Evolutionary conservation across 1,284 basidiomycete species (phyloP).

Genomic region (Inonotus hispidus): DNA sequence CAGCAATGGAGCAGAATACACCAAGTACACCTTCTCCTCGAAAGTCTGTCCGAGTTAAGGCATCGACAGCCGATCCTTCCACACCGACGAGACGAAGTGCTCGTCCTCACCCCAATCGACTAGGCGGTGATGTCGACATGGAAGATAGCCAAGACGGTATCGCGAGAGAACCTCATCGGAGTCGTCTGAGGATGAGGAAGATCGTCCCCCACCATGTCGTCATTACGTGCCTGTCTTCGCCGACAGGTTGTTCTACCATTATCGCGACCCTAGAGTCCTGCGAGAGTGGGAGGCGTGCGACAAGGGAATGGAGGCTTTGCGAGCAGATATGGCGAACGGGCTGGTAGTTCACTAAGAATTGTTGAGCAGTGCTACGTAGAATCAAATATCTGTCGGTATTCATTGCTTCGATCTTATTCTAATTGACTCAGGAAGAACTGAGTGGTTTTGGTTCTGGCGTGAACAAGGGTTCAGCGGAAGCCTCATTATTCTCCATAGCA

Average conservation of each 20-base stretch:
- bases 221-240: conserved; percentile 10
- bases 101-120: background rate
- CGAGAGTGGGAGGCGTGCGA: conserved; percentile 14
- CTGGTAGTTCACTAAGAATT: background rate
- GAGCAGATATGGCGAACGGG: background rate
- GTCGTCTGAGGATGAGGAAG: conserved; percentile 10
- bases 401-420: no score
- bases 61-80: background rate
- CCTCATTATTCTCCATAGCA: no score
- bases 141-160: background rate
- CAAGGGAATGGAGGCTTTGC: conserved; percentile 2
- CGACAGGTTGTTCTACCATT: conserved; percentile 14
- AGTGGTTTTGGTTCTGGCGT: no score
- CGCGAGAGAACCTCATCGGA: background rate
- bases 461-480: no score
- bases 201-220: conserved; percentile 10
- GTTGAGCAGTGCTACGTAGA: background rate
- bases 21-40: conserved; percentile 3
- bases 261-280: conserved; percentile 15
- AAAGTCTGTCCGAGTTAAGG: background rate
- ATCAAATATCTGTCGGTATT: no score
- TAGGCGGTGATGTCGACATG: background rate
- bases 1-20: background rate
- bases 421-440: no score
- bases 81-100: conserved; percentile 7